These are phyloP conservation scores for Phytophthora pseudosyringae DNA, from an alignment of 352 stramenopile species.

Conservation along the genomic window DNA sequence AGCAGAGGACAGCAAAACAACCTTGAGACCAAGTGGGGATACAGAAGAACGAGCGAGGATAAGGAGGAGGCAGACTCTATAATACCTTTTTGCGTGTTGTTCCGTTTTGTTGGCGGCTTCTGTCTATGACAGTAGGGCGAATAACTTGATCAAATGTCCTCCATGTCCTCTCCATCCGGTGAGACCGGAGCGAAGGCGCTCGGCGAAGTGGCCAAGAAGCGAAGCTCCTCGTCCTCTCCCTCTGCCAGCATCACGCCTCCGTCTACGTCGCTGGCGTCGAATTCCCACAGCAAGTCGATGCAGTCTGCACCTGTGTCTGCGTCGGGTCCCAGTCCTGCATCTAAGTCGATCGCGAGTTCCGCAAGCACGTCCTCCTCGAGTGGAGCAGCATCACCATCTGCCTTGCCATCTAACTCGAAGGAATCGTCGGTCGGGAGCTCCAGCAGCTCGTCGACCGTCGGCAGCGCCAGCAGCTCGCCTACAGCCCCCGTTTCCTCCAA, in stretches of 20 bases:
- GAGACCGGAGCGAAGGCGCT: background rate
- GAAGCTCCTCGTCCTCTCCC: constrained; percentile 29
- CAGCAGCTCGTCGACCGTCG: constrained; percentile 31
- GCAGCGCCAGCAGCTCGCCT: constrained; percentile 22
- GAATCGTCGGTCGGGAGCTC: constrained; percentile 32
- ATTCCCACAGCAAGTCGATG: constrained; percentile 34
- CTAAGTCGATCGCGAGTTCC: constrained; percentile 21
- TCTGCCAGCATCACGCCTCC: constrained; percentile 16
- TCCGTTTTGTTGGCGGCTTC: background rate
- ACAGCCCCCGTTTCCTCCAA: background rate
- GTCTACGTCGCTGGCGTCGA: constrained; percentile 24
- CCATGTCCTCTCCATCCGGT: constrained; percentile 11
- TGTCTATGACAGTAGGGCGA: too few species aligned
- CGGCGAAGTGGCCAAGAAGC: constrained; percentile 25
- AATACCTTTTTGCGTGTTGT: constrained; percentile 22
- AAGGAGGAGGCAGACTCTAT: constrained; percentile 11
- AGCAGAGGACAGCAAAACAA: background rate
- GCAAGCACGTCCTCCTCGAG: constrained; percentile 27
- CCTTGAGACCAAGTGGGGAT: background rate
- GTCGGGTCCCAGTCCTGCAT: constrained; percentile 16
- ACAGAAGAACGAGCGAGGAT: background rate
- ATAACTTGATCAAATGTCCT: constrained; percentile 19
- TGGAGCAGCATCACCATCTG: background rate
- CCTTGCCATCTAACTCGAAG: constrained; percentile 19
- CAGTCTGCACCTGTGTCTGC: constrained; percentile 9